phyloP scores from a whole-genome alignment of 2,329 filamentous ascomycete genomes.

The Fusarium multiceps region DNA sequence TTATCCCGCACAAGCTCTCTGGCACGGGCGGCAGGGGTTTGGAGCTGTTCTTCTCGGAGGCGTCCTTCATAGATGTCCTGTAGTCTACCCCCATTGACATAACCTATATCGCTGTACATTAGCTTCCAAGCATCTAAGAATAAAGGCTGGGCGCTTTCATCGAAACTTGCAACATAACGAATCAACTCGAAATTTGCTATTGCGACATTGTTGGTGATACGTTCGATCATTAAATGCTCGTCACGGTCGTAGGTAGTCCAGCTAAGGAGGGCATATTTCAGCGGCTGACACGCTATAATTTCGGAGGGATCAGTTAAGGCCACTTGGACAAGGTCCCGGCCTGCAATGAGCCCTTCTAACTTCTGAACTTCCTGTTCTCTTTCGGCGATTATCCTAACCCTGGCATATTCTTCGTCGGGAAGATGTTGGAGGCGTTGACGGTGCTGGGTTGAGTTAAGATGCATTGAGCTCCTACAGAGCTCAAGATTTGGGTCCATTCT shows the following conservation, averaged over 20 bases:
- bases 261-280: slow-evolving; percentile 18
- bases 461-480: slow-evolving; percentile 15
- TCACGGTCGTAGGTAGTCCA: neutral
- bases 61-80: too few species aligned
- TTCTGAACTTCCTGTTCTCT: neutral
- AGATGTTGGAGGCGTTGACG: slow-evolving; percentile 3
- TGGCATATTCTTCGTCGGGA: neutral
- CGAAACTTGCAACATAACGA: too few species aligned
- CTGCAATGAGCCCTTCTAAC: slow-evolving; percentile 4
- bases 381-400: neutral
- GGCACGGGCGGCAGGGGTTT: too few species aligned
- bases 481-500: slow-evolving; percentile 16
- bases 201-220: slow-evolving; percentile 4
- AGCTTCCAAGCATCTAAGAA: too few species aligned
- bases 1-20: too few species aligned
- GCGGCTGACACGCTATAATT: neutral
- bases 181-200: neutral
- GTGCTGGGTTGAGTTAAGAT: neutral
- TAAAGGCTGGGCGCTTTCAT: too few species aligned
- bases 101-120: too few species aligned
- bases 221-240: neutral
- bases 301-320: slow-evolving; percentile 12
- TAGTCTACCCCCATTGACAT: too few species aligned
- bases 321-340: slow-evolving; percentile 19
- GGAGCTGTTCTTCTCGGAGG: too few species aligned